Conservation (phyloP, 495 filamentous ascomycete genomes). For the Hypomontagnella submonticulosa region DNA sequence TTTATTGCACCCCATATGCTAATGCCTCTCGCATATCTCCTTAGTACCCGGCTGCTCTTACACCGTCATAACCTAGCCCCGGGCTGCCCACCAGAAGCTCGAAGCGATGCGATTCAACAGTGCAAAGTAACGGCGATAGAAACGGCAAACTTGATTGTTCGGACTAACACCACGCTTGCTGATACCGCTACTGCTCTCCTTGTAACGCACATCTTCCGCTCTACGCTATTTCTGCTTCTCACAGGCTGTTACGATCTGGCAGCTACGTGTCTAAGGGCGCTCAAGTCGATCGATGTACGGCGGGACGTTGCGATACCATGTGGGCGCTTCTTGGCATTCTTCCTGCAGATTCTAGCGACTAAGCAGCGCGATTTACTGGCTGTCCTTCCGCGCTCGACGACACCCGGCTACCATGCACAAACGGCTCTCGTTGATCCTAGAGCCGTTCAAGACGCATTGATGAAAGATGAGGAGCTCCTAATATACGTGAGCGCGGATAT, state of each 20-base stretch:
- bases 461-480: slow-evolving; percentile 91
- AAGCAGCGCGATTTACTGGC: slow-evolving; percentile 63
- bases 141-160: slow-evolving; percentile 77
- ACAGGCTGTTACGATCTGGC: slow-evolving; percentile 77
- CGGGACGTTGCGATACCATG: slow-evolving; percentile 81
- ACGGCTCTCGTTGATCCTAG: slow-evolving; percentile 37
- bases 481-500: slow-evolving; percentile 90
- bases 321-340: slow-evolving; percentile 86
- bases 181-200: slow-evolving; percentile 63
- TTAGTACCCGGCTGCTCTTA: slow-evolving; percentile 83
- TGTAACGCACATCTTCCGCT: slow-evolving; percentile 91
- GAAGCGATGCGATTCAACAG: slow-evolving; percentile 76
- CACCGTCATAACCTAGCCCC: slow-evolving; percentile 93
- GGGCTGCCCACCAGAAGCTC: slow-evolving; percentile 70
- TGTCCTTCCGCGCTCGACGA: slow-evolving; percentile 46
- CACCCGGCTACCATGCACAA: slow-evolving; percentile 41
- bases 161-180: slow-evolving; percentile 61
- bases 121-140: slow-evolving; percentile 80
- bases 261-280: slow-evolving; percentile 75
- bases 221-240: slow-evolving; percentile 81
- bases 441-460: slow-evolving; percentile 59
- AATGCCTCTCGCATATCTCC: slow-evolving; percentile 77
- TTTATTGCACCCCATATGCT: slow-evolving; percentile 79
- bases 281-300: slow-evolving; percentile 71
- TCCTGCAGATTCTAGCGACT: slow-evolving; percentile 71